Percentiles rank a stretch among this genome's conserved stretches.
These are phyloP conservation scores for Coemansia sp. DNA, from an alignment of 192 early-diverging fungal species.

Conservation along the genomic window DNA sequence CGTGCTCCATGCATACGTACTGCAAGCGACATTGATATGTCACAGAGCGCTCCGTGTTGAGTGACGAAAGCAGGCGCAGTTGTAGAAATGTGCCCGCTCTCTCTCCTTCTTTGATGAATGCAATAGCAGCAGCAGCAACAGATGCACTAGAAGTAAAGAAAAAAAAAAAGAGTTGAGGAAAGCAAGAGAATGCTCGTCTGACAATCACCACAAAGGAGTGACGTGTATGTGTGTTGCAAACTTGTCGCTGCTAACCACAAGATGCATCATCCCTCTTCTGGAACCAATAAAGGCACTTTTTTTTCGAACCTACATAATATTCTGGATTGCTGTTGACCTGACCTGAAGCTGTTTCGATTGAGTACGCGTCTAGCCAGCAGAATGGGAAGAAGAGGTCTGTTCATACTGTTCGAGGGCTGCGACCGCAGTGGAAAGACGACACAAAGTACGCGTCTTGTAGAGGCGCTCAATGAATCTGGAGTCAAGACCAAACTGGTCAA, in stretches of 20 bases:
- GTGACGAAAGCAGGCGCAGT: background rate
- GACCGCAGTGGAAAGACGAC: conserved; percentile 94
- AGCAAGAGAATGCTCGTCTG: conserved; percentile 3
- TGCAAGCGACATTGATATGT: conserved; percentile 37
- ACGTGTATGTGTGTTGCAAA: background rate
- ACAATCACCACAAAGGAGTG: background rate
- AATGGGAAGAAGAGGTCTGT: conserved; percentile 66
- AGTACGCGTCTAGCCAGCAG: conserved; percentile 5
- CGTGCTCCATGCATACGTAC: conserved; percentile 20
- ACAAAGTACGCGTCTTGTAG: conserved; percentile 71
- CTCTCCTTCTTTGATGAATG: background rate
- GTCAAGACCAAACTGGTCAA: conserved; percentile 61
- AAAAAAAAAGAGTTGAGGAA: background rate
- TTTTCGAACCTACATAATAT: background rate
- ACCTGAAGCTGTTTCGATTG: conserved; percentile 5
- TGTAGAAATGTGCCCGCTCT: background rate
- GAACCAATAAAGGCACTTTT: background rate
- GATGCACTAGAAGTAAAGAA: background rate
- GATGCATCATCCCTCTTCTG: background rate
- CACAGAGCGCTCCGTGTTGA: conserved; percentile 2
- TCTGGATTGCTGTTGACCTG: background rate
- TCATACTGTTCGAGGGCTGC: conserved; percentile 93
- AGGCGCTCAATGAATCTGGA: conserved; percentile 52
- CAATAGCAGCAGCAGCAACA: conserved; percentile 8
- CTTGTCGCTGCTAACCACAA: background rate